These are phyloP conservation scores for Boletales sp. DNA, from an alignment of 768 basidiomycete species.

Conservation along the genomic window DNA sequence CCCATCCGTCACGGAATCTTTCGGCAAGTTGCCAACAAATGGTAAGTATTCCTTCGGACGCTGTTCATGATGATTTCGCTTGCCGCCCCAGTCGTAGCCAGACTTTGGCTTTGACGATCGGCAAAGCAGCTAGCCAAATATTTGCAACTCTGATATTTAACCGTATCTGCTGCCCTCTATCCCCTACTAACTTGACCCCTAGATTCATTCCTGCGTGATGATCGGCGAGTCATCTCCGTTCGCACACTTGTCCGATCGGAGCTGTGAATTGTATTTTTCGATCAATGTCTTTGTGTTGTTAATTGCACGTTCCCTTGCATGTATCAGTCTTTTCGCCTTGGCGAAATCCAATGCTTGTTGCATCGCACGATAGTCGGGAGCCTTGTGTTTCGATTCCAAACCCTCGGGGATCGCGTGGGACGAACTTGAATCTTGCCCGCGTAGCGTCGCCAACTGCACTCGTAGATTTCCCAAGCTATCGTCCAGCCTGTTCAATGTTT, in stretches of 20 bases:
- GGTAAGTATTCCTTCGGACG: slow-evolving; percentile 28
- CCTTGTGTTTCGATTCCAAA: neutral
- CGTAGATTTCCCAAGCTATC: slow-evolving; percentile 57
- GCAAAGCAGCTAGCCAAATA: slow-evolving; percentile 65
- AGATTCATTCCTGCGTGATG: neutral
- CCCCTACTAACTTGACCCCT: slow-evolving; percentile 8
- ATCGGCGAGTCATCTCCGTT: neutral
- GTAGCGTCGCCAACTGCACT: slow-evolving; percentile 29
- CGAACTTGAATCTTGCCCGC: neutral
- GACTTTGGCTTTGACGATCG: slow-evolving; percentile 53
- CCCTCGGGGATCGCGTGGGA: too few relatives aligned
- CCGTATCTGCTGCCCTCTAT: neutral
- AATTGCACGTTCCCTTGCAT: slow-evolving; percentile 67
- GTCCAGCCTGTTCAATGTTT: slow-evolving; percentile 58
- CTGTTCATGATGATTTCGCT: slow-evolving; percentile 53
- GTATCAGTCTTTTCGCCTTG: slow-evolving; percentile 65
- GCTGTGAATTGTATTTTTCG: slow-evolving; percentile 32
- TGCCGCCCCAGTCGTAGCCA: slow-evolving; percentile 78
- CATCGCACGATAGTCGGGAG: slow-evolving; percentile 46
- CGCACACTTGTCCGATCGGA: neutral
- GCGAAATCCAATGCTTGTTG: slow-evolving; percentile 45
- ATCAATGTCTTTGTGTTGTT: slow-evolving; percentile 56
- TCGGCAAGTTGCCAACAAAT: slow-evolving; percentile 14
- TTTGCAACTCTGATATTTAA: slow-evolving; percentile 56
- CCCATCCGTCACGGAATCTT: slow-evolving; percentile 44